These are phyloP conservation scores for Hypsizygus marmoreus DNA, from an alignment of 768 basidiomycete genomes.

Conservation along the genomic window DNA sequence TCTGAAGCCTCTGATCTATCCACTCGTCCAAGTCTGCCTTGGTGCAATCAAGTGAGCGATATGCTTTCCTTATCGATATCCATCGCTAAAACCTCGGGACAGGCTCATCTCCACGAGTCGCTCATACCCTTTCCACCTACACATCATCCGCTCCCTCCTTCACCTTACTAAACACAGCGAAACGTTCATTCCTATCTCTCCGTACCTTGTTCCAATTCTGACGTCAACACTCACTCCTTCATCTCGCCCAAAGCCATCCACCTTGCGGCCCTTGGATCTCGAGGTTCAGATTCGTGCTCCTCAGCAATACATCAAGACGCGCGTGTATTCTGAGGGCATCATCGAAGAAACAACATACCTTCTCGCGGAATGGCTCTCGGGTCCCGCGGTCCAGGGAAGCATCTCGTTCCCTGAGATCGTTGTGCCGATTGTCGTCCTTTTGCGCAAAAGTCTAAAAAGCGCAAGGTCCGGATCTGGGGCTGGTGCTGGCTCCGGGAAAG, in stretches of 20 bases:
- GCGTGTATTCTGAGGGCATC: constrained; percentile 80
- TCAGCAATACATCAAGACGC: constrained; percentile 85
- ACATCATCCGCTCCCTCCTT: constrained; percentile 85
- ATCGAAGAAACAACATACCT: constrained; percentile 81
- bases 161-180: constrained; percentile 82
- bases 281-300: constrained; percentile 87
- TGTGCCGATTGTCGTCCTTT: constrained; percentile 71
- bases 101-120: constrained; percentile 90
- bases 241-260: constrained; percentile 78
- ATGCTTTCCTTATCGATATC: constrained; percentile 10
- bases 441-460: constrained; percentile 76
- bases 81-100: constrained; percentile 17
- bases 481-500: constrained; percentile 46
- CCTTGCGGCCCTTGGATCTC: constrained; percentile 86
- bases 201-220: constrained; percentile 86
- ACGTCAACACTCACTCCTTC: constrained; percentile 68
- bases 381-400: constrained; percentile 70
- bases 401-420: constrained; percentile 94
- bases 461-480: constrained; percentile 40
- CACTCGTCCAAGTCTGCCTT: constrained; percentile 90
- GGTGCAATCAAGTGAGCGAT: constrained; percentile 85
- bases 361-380: constrained; percentile 81
- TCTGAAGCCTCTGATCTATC: constrained; percentile 88
- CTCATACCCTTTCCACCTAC: constrained; percentile 94
- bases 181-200: constrained; percentile 84